Percentiles rank a stretch among this genome's conserved stretches.
Evolutionary conservation across 805 yeast genomes (phyloP).

Genomic region (Saturnispora kantuleensis): DNA sequence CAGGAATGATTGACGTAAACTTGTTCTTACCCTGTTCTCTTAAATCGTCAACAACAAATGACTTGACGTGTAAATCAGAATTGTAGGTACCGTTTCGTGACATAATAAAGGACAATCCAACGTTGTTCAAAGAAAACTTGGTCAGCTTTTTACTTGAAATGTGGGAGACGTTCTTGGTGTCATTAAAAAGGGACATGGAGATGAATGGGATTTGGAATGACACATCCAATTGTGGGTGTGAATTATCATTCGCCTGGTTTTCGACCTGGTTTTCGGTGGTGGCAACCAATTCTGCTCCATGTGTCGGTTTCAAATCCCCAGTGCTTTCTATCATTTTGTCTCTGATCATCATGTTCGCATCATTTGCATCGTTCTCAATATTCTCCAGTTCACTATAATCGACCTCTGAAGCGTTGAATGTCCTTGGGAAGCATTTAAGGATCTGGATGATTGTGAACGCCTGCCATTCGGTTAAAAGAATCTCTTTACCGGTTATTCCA

Average conservation of each 20-base stretch:
- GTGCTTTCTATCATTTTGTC: slow-evolving; percentile 12
- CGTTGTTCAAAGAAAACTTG: slow-evolving; percentile 47
- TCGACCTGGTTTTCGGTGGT: neutral
- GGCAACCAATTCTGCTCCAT: neutral
- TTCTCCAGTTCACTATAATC: slow-evolving; percentile 37
- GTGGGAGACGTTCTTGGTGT: slow-evolving; percentile 31
- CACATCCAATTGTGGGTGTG: slow-evolving; percentile 29
- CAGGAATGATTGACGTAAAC: slow-evolving; percentile 76
- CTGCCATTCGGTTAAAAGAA: slow-evolving; percentile 68
- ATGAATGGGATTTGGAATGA: slow-evolving; percentile 52
- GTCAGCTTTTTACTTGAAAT: slow-evolving; percentile 40
- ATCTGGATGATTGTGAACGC: slow-evolving; percentile 47
- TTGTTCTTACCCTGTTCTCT: slow-evolving; percentile 53
- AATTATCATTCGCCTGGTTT: neutral
- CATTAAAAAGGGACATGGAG: slow-evolving; percentile 50
- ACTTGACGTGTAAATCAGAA: slow-evolving; percentile 53
- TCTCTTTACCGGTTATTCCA: slow-evolving; percentile 48
- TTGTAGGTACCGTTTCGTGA: slow-evolving; percentile 44
- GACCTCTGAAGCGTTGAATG: slow-evolving; percentile 37
- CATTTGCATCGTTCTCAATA: slow-evolving; percentile 52
- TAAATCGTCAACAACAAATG: slow-evolving; percentile 72
- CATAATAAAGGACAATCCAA: slow-evolving; percentile 42
- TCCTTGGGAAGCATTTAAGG: slow-evolving; percentile 43
- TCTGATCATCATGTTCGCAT: slow-evolving; percentile 43
- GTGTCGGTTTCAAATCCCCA: neutral